phyloP scores from a whole-genome alignment of 345 rosid species.

The Gossypium longicalyx region DNA sequence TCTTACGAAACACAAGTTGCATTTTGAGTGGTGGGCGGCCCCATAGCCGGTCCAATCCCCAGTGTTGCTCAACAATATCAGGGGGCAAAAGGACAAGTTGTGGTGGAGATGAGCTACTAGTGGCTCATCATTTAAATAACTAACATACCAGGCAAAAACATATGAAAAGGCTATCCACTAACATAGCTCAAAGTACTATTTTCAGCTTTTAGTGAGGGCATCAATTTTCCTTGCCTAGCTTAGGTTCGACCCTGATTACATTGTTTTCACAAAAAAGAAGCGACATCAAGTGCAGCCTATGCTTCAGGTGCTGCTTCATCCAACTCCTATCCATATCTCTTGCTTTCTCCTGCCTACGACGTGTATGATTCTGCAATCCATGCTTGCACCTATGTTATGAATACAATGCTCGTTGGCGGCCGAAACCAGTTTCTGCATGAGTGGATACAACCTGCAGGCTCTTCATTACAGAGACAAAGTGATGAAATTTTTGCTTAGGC shows the following conservation, averaged over 20 bases:
- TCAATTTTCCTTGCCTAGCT: constrained; percentile 16
- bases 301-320: constrained; percentile 25
- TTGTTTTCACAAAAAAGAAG: constrained; percentile 20
- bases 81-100: constrained; percentile 44
- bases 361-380: not conserved
- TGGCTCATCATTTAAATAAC: constrained; percentile 39
- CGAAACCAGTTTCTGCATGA: not conserved
- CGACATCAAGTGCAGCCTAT: constrained; percentile 12
- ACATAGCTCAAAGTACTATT: constrained; percentile 15
- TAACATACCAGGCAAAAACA: constrained; percentile 28
- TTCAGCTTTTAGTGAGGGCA: constrained; percentile 21
- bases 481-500: not conserved
- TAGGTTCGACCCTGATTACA: constrained; percentile 8
- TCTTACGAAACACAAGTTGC: not conserved
- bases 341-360: not conserved
- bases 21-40: constrained; percentile 24
- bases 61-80: constrained; percentile 30
- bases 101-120: constrained; percentile 66
- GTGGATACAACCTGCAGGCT: not conserved
- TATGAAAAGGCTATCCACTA: constrained; percentile 36
- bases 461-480: constrained; percentile 1
- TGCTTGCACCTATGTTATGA: not conserved
- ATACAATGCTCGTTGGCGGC: not conserved
- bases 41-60: constrained; percentile 23
- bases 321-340: not conserved